phyloP scores from a whole-genome alignment of 1,284 basidiomycete genomes.

The Apiotrichum siamense region DNA sequence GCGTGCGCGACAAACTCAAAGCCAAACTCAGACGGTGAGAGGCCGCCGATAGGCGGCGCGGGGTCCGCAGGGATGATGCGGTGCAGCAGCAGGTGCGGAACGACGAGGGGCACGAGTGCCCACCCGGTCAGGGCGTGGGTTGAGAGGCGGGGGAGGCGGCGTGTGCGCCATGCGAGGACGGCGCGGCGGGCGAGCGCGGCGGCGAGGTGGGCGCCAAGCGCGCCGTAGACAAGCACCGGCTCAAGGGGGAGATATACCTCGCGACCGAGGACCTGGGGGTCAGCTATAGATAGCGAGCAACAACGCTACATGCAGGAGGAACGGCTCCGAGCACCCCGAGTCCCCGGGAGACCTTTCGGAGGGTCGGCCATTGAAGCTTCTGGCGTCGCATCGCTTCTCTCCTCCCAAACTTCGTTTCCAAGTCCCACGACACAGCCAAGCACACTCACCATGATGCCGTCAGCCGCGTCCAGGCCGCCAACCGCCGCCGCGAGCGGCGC shows the following conservation, averaged over 20 bases:
- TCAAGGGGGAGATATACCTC: conserved; percentile 41
- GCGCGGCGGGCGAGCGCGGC: conserved; percentile 26
- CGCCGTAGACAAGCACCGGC: conserved; percentile 31
- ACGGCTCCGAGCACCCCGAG: background rate
- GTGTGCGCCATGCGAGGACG: conserved; percentile 14
- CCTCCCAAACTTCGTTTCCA: no score
- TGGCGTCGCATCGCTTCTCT: no score
- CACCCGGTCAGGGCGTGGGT: conserved; percentile 27
- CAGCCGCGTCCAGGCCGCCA: conserved; percentile 30
- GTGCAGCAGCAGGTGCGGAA: conserved; percentile 31
- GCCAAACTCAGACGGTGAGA: conserved; percentile 37
- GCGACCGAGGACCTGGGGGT: conserved; percentile 31
- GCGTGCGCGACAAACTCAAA: conserved; percentile 42
- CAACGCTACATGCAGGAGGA: background rate
- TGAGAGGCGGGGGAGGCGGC: conserved; percentile 5
- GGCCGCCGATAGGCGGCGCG: conserved; percentile 23
- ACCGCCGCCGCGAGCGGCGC: conserved; percentile 37
- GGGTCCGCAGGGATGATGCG: conserved; percentile 30
- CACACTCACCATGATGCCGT: conserved; percentile 35
- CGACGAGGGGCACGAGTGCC: conserved; percentile 26
- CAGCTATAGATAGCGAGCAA: no score
- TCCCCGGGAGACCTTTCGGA: background rate
- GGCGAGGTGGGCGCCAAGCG: conserved; percentile 31
- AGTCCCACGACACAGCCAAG: background rate
- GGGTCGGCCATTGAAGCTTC: no score